Evolutionary conservation across 768 basidiomycete genomes (phyloP).

Genomic region (Mycena vitilis): DNA sequence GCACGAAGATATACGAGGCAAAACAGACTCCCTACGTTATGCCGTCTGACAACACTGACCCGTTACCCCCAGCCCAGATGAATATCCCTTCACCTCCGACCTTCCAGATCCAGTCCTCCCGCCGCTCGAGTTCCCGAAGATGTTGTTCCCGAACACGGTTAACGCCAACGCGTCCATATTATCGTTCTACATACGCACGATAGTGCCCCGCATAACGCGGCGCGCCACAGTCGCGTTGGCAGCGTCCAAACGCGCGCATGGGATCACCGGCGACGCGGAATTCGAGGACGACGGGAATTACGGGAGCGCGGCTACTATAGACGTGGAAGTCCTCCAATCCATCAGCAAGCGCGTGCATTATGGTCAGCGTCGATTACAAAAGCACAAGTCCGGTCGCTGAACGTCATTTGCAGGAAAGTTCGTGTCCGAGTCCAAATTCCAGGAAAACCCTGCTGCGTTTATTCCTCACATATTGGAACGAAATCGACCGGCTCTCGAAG

Average conservation of each 20-base stretch:
- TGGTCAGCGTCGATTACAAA: conserved; percentile 62
- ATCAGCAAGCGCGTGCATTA: conserved; percentile 98
- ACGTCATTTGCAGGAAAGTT: conserved; percentile 81
- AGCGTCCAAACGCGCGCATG: conserved; percentile 71
- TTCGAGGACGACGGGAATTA: conserved; percentile 97
- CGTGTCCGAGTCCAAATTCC: conserved; percentile 97
- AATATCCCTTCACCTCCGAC: conserved; percentile 91
- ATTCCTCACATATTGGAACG: conserved; percentile 90
- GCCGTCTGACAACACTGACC: neutral
- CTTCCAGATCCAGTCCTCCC: conserved; percentile 88
- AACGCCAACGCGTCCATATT: conserved; percentile 91
- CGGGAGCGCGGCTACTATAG: conserved; percentile 93
- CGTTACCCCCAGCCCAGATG: conserved; percentile 80
- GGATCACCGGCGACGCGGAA: conserved; percentile 75
- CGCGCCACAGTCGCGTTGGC: conserved; percentile 76
- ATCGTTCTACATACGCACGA: conserved; percentile 87
- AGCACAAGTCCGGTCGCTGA: neutral
- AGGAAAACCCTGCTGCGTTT: conserved; percentile 85
- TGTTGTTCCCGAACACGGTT: conserved; percentile 82
- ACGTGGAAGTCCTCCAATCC: conserved; percentile 97
- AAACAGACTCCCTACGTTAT: neutral
- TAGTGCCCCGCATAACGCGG: conserved; percentile 90
- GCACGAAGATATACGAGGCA: conserved; percentile 95
- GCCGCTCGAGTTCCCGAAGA: conserved; percentile 76
- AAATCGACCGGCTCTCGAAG: conserved; percentile 82